phyloP scores from a whole-genome alignment of 2,329 filamentous ascomycete species.

The Hypoxylon sp. region DNA sequence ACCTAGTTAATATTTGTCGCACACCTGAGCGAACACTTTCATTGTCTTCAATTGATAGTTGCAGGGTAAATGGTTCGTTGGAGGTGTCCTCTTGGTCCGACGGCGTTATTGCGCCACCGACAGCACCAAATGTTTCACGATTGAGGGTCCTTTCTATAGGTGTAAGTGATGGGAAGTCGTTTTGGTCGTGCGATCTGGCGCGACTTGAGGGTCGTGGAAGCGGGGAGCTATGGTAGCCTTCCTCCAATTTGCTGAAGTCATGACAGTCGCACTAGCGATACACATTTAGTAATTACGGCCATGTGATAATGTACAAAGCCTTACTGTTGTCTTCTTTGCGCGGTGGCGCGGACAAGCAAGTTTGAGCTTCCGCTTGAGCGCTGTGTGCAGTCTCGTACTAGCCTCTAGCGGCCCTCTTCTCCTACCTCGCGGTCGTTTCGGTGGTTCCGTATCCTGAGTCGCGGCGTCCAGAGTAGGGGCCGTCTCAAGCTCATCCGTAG shows the following conservation, averaged over 20 bases:
- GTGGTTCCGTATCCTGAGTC: constrained; percentile 24
- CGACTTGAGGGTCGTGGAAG: constrained; percentile 22
- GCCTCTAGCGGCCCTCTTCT: constrained; percentile 49
- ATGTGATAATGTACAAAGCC: constrained; percentile 11
- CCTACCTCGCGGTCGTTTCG: constrained; percentile 49
- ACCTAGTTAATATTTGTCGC: constrained; percentile 37
- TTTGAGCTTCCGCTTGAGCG: constrained; percentile 52
- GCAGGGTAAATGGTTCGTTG: constrained; percentile 37
- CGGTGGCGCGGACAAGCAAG: constrained; percentile 50
- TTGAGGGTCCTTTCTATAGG: constrained; percentile 32
- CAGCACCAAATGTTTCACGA: constrained; percentile 47
- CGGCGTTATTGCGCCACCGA: constrained; percentile 41
- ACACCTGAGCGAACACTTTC: constrained; percentile 34
- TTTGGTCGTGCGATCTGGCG: constrained; percentile 31
- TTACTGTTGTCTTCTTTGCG: constrained; percentile 50
- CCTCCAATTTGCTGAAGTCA: constrained; percentile 52
- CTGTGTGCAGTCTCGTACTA: constrained; percentile 49
- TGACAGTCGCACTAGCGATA: constrained; percentile 52
- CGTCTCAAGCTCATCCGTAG: constrained; percentile 38
- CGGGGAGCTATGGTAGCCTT: constrained; percentile 40
- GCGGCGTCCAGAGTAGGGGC: constrained; percentile 35
- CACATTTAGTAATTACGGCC: constrained; percentile 32
- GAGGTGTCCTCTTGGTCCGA: constrained; percentile 39
- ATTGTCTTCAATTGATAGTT: constrained; percentile 19
- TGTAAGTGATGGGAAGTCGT: constrained; percentile 13